phyloP scores from a whole-genome alignment of 1,139 yeast species.

The Blastobotrys serpentis region DNA sequence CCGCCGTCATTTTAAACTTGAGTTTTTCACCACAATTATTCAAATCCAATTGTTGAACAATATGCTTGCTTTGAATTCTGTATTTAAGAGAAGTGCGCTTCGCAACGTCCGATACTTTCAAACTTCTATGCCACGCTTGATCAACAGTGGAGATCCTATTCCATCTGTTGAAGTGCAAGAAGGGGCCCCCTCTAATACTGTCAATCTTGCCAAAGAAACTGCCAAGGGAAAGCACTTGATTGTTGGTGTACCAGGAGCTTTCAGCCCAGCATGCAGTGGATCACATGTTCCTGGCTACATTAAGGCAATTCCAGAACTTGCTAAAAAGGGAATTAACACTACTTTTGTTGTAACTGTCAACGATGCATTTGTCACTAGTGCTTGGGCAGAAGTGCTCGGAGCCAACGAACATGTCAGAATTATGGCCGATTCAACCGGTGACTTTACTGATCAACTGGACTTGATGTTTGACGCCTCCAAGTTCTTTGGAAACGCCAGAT shows the following conservation, averaged over 20 bases:
- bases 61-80: not conserved
- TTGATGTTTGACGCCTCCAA: constrained; percentile 67
- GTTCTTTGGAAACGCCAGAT: constrained; percentile 71
- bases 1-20: too few relatives aligned
- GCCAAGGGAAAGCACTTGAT: constrained; percentile 56
- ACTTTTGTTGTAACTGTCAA: constrained; percentile 75
- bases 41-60: not conserved
- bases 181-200: constrained; percentile 65
- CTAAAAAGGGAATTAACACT: constrained; percentile 59
- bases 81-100: not conserved
- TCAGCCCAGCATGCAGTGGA: constrained; percentile 80
- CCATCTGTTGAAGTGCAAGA: constrained; percentile 59
- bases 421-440: constrained; percentile 76
- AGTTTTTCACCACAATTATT: too few relatives aligned
- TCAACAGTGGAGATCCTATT: constrained; percentile 43
- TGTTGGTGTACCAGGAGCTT: constrained; percentile 90
- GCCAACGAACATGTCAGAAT: constrained; percentile 39
- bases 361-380: constrained; percentile 80
- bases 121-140: constrained; percentile 28
- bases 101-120: constrained; percentile 29
- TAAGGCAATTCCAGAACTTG: constrained; percentile 50
- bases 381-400: constrained; percentile 61
- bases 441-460: constrained; percentile 63
- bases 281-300: constrained; percentile 79
- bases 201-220: constrained; percentile 59